Evolutionary conservation across 805 yeast genomes (phyloP).

Genomic region (Kodamaea leandrae): DNA sequence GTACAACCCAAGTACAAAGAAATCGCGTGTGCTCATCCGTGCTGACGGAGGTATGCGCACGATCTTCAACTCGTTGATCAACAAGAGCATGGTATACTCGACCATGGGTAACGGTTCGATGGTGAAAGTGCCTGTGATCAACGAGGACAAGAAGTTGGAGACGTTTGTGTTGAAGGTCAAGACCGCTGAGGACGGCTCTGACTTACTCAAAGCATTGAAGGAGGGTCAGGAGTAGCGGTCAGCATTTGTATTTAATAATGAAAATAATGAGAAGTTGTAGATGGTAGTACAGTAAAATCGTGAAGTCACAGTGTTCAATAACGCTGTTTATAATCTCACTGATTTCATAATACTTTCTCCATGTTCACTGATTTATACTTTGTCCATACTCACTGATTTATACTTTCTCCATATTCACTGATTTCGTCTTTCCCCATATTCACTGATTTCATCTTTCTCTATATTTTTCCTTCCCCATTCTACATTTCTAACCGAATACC

Average conservation of each 20-base stretch:
- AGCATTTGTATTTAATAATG: constrained; percentile 4
- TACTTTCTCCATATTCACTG: too few species aligned
- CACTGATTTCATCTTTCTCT: too few species aligned
- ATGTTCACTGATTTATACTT: too few species aligned
- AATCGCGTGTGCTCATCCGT: constrained; percentile 71
- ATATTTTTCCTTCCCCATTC: too few species aligned
- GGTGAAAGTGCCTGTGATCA: constrained; percentile 65
- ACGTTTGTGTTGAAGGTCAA: constrained; percentile 77
- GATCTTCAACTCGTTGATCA: constrained; percentile 63
- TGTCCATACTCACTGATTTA: too few species aligned
- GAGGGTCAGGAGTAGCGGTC: constrained; percentile 19
- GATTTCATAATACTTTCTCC: too few species aligned
- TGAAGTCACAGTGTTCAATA: background rate
- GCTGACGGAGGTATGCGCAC: constrained; percentile 88
- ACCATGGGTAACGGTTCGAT: constrained; percentile 62
- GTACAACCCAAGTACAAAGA: constrained; percentile 55
- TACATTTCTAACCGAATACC: too few species aligned
- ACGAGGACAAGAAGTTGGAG: constrained; percentile 50
- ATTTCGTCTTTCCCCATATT: too few species aligned
- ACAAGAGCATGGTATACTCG: constrained; percentile 57
- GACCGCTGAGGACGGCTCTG: constrained; percentile 64
- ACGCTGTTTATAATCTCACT: too few species aligned
- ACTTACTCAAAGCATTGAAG: constrained; percentile 38
- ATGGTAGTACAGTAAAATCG: background rate
- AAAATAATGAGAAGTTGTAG: background rate